These are phyloP conservation scores for Perkinsus olseni DNA, from an alignment of 169 alveolate species.

Conservation along the genomic window DNA sequence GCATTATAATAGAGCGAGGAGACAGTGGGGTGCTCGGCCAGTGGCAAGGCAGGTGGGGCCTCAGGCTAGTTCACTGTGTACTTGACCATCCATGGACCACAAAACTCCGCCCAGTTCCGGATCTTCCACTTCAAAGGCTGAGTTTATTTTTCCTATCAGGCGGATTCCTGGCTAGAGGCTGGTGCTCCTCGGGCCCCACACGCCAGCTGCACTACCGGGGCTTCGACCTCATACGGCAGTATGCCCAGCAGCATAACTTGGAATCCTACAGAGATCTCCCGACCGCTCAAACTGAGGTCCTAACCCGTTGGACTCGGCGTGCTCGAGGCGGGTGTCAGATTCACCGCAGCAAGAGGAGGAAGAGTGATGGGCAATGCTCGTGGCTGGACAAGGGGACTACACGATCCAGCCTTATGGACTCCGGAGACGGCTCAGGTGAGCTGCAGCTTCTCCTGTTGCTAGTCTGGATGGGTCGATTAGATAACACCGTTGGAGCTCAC, in stretches of 20 bases:
- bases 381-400: not conserved
- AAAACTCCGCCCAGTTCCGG: too few species aligned
- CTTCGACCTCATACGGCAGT: not conserved
- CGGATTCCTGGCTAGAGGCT: not conserved
- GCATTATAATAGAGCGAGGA: not conserved
- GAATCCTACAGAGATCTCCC: not conserved
- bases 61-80: too few species aligned
- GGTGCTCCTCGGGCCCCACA: not conserved
- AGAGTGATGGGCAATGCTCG: not conserved
- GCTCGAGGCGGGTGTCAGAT: not conserved
- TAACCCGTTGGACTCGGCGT: too few species aligned
- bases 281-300: not conserved
- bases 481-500: not conserved
- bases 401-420: not conserved
- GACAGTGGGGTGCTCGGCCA: not conserved
- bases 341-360: not conserved
- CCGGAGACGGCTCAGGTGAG: not conserved
- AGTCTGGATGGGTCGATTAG: not conserved
- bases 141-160: not conserved
- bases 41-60: constrained; percentile 1
- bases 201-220: not conserved
- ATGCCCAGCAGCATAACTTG: not conserved
- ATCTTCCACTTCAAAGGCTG: too few species aligned
- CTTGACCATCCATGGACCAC: too few species aligned
- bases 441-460: not conserved